Base-by-base conservation (phyloP, 2,329 filamentous ascomycete genomes). In the Fusarium concolor region DNA sequence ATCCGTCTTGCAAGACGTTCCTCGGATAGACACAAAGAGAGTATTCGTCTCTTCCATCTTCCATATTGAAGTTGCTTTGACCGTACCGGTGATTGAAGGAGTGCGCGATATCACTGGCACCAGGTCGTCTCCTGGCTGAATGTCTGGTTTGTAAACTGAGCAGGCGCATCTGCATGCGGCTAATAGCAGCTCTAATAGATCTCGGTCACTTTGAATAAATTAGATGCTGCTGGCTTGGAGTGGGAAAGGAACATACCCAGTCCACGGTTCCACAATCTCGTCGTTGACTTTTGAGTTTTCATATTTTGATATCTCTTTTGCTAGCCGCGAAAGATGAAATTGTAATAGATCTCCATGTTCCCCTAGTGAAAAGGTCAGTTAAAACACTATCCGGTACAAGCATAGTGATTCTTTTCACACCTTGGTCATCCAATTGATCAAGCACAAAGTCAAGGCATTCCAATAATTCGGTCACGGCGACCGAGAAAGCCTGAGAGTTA, bases 11-110 rank as follows among this genome's bases (percentile, higher is more conserved):
- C 62, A 63, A 0, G 69, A 66, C 2, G 72, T 72, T 0, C 72
- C 72, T 20, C 71, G 50, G 11, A 74, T 54, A 8, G 71, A 64
- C 5, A 73, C 64, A 38, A 72, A 61, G 1, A 74, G 22, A 1
- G 63, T 57, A 2, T 64, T 63, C 5, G 39, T 50, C 9, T 60
- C 38, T 4, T 55, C 54, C 3, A 49, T 44, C 24, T 67, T 71
- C 69, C 71, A 74, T 28, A 72, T 66, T 1, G 71, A 72, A 3
- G 65, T 55, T 6, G 71, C 69, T 38, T 73, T 73, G 8, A 61
- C 56, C 17, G 56, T 70, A 1, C 70, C 71, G 1, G 57, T 66
- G 1, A 66, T 56, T 0, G 71, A 73, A 2, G 70, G 64, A 0
- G 66, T 62, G 6, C 66, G 61, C 2, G 62, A 62, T 39, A 72